phyloP scores from a whole-genome alignment of 2,329 filamentous ascomycete species.

The Paracamarosporium sp. region DNA sequence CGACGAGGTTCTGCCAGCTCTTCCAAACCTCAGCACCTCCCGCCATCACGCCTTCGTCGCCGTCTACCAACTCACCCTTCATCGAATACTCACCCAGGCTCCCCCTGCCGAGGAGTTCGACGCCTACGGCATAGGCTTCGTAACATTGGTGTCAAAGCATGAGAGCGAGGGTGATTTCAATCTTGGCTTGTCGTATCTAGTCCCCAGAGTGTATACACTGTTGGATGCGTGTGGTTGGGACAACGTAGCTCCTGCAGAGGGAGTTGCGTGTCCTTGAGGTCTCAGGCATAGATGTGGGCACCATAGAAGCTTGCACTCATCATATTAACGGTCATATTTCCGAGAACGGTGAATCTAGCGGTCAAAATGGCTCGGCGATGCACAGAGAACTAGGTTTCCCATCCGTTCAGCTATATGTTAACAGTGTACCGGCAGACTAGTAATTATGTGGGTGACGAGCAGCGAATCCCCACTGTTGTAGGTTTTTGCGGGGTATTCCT shows the following conservation, averaged over 20 bases:
- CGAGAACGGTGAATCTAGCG: too few species aligned
- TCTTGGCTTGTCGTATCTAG: not conserved
- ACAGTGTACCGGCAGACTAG: too few species aligned
- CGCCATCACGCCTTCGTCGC: conserved; percentile 2
- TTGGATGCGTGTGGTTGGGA: conserved; percentile 1
- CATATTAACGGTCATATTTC: too few species aligned
- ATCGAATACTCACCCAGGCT: not conserved
- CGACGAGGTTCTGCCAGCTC: not conserved
- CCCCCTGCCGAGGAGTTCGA: conserved; percentile 1
- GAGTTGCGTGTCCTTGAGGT: not conserved
- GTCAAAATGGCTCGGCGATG: too few species aligned
- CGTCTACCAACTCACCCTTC: not conserved
- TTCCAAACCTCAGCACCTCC: not conserved
- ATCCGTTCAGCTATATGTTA: too few species aligned
- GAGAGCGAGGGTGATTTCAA: not conserved
- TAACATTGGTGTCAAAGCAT: not conserved
- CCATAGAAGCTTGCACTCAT: too few species aligned
- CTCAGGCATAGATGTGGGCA: not conserved
- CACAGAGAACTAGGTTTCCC: too few species aligned
- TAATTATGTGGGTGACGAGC: too few species aligned
- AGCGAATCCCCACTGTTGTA: too few species aligned
- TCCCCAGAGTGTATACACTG: conserved; percentile 1
- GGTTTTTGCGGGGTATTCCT: too few species aligned
- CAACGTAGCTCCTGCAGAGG: not conserved
- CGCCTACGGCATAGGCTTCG: not conserved